A percentile compares a stretch with the other conserved stretches of the same genome.
These are phyloP conservation scores for Phialocephala subalpina DNA, from an alignment of 2,329 filamentous ascomycete species.

Conservation along the genomic window DNA sequence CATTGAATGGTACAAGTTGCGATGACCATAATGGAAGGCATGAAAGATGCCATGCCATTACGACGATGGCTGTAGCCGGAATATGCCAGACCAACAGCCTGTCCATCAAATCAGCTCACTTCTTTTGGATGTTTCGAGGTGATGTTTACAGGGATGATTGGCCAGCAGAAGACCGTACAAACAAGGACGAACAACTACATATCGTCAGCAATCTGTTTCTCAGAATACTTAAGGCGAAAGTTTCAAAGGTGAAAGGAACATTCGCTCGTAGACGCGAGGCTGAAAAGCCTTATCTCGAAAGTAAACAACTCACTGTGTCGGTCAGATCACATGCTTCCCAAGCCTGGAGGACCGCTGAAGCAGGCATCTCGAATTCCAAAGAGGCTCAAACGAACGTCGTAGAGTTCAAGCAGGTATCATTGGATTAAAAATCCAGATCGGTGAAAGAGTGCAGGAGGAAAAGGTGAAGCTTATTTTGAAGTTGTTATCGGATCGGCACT, in stretches of 20 bases:
- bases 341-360: slow-evolving; percentile 50
- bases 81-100: slow-evolving; percentile 66
- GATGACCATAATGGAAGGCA: slow-evolving; percentile 66
- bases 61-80: slow-evolving; percentile 68
- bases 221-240: neutral
- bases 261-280: neutral
- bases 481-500: neutral
- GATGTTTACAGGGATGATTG: slow-evolving; percentile 65
- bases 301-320: slow-evolving; percentile 48
- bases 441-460: slow-evolving; percentile 10
- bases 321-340: slow-evolving; percentile 60
- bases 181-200: slow-evolving; percentile 58
- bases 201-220: slow-evolving; percentile 6
- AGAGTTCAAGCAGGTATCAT: neutral
- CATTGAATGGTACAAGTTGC: slow-evolving; percentile 60
- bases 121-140: too few species aligned
- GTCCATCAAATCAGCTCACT: too few species aligned
- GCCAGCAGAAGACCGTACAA: slow-evolving; percentile 67
- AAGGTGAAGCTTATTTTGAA: neutral
- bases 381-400: slow-evolving; percentile 8
- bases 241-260: too few species aligned
- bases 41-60: slow-evolving; percentile 67
- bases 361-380: slow-evolving; percentile 26
- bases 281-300: neutral
- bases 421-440: slow-evolving; percentile 3